Base-by-base conservation (phyloP, 257 asterid species). In the Orobanche coerulescens region DNA sequence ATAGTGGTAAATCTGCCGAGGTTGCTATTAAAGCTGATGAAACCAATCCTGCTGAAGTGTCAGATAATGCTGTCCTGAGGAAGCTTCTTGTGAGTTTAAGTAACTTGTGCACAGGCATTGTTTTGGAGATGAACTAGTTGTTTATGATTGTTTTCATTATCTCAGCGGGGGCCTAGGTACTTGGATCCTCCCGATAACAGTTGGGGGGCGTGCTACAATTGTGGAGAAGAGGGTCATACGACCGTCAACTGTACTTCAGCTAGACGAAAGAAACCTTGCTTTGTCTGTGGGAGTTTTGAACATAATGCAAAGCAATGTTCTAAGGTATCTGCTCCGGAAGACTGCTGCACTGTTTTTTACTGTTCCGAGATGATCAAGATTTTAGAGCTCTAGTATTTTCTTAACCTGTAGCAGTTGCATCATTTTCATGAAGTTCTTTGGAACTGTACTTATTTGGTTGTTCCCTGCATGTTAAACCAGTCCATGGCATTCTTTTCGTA, bases 101-200 rank as follows among this genome's bases (percentile, higher is more conserved):
- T 69, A 71, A 71, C 65, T 69, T 75, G 78, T 71, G 69, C 62
- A 15, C 61, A 30, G 28, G 39, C 71, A 63, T 78, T 53, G 18
- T 55, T 73, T 73, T 65, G 62, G 9, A 59, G 78, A 75, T 68
- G 63, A 52, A 62, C 61, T 49, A 34, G 55, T 58, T 24, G 37
- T 75, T 71, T 63, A 71, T 34, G 62, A 47, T 69, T 71, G 56
- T 75, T 74, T 55, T 72, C 46, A 25, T 81, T 76, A 64, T 78
- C 53, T 71, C 85, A 92, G 97, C 89, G 98, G 66, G 98, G 97
- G 19, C 97, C 97, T 23, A 93, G 98, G 78, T 93, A 93, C 77
- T 93, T 89, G 69, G 97, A 93, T 71, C 95, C 98, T 61, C 96
- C 96, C 49, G 91, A 84, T 70, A 81, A 69, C 73, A 83, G 85